Conservation (phyloP, 2,329 filamentous ascomycete species). For the Neonectria ditissima region DNA sequence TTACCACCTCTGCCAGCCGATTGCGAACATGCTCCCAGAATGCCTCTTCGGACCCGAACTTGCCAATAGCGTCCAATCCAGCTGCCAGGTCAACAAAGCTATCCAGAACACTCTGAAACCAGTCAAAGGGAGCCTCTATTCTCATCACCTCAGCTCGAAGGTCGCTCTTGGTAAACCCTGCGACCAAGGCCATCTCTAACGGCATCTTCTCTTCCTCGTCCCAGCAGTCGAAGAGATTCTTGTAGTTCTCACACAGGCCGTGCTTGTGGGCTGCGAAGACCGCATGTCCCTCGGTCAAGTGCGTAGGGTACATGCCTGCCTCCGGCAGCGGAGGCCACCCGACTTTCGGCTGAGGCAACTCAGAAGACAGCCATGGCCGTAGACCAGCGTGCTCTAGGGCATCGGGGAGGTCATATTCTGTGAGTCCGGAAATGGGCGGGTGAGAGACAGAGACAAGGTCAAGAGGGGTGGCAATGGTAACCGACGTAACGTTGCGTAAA, state of each 20-base stretch:
- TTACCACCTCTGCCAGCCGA: not conserved
- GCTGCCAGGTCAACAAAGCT: not conserved
- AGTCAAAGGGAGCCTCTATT: not conserved
- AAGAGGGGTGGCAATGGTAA: not conserved
- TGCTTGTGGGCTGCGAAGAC: slow-evolving; percentile 15
- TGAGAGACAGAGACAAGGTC: not conserved
- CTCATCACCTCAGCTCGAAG: slow-evolving; percentile 17
- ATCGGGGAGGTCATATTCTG: not conserved
- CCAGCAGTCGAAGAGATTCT: not conserved
- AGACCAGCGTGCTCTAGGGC: slow-evolving; percentile 6
- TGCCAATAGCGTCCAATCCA: not conserved
- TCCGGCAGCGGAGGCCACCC: not conserved
- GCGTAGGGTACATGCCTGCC: not conserved
- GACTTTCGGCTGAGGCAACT: slow-evolving; percentile 2
- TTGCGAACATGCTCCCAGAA: slow-evolving; percentile 5
- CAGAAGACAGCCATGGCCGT: not conserved
- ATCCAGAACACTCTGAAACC: not conserved
- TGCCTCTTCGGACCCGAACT: not conserved
- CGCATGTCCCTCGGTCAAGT: slow-evolving; percentile 16
- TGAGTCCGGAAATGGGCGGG: not conserved
- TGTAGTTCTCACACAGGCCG: slow-evolving; percentile 16
- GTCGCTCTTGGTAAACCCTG: slow-evolving; percentile 14
- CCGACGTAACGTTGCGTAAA: slow-evolving; percentile 1
- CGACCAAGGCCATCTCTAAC: not conserved
- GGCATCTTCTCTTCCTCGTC: slow-evolving; percentile 10